Evolutionary conservation across 2,329 filamentous ascomycete genomes (phyloP), one percentile per base, ranked within the genome.

Genomic region (Hyphodiscus sp.): DNA sequence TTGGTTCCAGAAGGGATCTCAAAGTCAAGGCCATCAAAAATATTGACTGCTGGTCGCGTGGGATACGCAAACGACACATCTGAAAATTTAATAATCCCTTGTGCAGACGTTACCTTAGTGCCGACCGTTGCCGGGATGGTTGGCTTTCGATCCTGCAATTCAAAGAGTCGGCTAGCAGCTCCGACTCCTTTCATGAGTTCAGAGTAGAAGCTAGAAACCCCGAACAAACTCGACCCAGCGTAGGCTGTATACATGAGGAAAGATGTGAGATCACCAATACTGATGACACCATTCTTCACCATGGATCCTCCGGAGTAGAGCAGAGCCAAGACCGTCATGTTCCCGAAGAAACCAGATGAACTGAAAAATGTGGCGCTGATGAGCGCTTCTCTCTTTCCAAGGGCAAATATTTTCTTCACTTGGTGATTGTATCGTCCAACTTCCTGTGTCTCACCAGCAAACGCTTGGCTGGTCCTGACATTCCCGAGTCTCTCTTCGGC

Each of bases 161-260:
- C 94, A 66, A 99, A 99, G 1, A 99, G 77, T 56, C 94, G 87
- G 65, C 87, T 95, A n/a, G 94, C 94, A 43, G 94, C 94, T 65
- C 95, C 94, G 3, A 96, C 92, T 43, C 95, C 95, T 71, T 99
- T 99, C 94, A 99, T 99, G 57, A 99, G 78, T 69, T 99, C 94
- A 0, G 91, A 96, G 71, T 96, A 99, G 73, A 99, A 99, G 53
- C 89, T 90, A 3, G 91, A 96, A 1, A 99, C 76, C 3, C 94
- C 94, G 63, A 97, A 96, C 59, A 99, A 81, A 71, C 89, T 95
- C 47, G 89, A 94, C 2, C 83, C 83, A 7, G 83, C 82, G 69
- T 85, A 97, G 2, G 89, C 92, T 2, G 91, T 95, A 71, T 97
- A 99, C 92, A 99, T 97, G 74, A 99, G 81, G 72, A 99, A 99